Conservation (phyloP, 2,329 filamentous ascomycete species). For the Alternaria gaisen region DNA sequence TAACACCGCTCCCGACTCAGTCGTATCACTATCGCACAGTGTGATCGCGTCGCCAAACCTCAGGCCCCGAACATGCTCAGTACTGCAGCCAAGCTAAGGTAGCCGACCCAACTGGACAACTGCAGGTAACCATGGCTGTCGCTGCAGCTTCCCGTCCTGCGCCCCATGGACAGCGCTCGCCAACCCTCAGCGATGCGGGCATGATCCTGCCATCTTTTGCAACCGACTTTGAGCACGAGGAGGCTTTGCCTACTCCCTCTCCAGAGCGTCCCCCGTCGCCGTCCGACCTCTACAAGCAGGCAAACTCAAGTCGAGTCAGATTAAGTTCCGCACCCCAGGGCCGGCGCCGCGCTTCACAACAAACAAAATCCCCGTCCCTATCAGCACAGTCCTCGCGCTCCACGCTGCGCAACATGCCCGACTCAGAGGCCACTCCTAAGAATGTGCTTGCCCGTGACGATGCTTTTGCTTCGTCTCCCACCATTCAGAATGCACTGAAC, state of each 20-base stretch:
- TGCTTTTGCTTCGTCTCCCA: conserved; percentile 47
- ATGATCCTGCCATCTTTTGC: conserved; percentile 81
- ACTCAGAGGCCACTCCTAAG: conserved; percentile 28
- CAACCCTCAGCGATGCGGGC: conserved; percentile 90
- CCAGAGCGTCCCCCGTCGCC: conserved; percentile 57
- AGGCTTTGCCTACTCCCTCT: conserved; percentile 62
- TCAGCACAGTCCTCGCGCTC: conserved; percentile 48
- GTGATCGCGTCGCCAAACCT: conserved; percentile 6
- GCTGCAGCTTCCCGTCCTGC: conserved; percentile 29
- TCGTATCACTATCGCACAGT: background rate
- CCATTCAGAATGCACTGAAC: conserved; percentile 35
- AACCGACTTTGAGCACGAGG: conserved; percentile 50
- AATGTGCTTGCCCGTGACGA: conserved; percentile 27
- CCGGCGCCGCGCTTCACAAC: conserved; percentile 43
- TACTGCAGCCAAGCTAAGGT: conserved; percentile 31
- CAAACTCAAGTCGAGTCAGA: conserved; percentile 36
- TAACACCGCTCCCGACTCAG: conserved; percentile 9
- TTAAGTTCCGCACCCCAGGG: conserved; percentile 40
- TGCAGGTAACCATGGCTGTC: conserved; percentile 32
- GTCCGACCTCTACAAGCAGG: conserved; percentile 39
- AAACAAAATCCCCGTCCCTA: conserved; percentile 41
- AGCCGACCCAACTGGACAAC: conserved; percentile 25
- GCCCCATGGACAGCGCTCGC: conserved; percentile 61
- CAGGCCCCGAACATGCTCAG: conserved; percentile 27
- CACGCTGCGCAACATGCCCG: conserved; percentile 45